Evolutionary conservation across 2,329 filamentous ascomycete genomes (phyloP), one percentile per base, ranked within the genome.

Genomic region (Tolypocladium guangdongense): DNA sequence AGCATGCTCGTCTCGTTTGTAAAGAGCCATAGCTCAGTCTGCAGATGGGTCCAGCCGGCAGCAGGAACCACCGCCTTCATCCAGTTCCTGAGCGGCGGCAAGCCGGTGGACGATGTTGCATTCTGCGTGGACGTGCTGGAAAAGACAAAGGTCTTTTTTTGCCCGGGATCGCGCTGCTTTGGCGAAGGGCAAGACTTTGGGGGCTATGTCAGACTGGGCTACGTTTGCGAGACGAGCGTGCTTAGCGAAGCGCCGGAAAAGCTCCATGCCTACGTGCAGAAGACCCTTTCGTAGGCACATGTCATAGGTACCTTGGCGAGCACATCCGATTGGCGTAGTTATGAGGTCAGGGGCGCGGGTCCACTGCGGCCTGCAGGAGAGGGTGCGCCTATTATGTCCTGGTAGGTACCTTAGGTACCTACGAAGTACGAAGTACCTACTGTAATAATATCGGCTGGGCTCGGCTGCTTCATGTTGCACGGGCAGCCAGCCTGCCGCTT

Each of bases 131-230:
- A 82, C 62, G 68, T 95, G 37, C 70, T 88, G 32, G 77, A 83
- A 51, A 79, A 83, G 68, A 84, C 78, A 0, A 87, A 87, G 20
- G 86, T 90, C 7, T 76, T 93, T 74, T 75, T 93, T 55, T 73
- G 89, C 11, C 89, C 90, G 0, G 90, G 87, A 0, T 82, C 81
- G 48, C 76, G 74, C 43, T 89, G 85, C 60, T 95, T 95, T 66
- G 90, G 89, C 0, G 67, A 74, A 4, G 74, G 73, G 14, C 64
- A 76, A 39, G 83, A 88, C 47, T 91, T 88, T 62, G 75, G 78
- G 59, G 89, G 89, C 2, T 91, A 82, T 67, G 84, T 95, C 24
- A 76, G 90, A 55, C 78, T 95, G 57, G 88, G 89, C 0, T 93
- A 86, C 68, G 87, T 84, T 1, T 84, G 82, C 62, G 38, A 41